phyloP scores from a whole-genome alignment of 2,329 filamentous ascomycete genomes.

The Trichoderma aggressivum region DNA sequence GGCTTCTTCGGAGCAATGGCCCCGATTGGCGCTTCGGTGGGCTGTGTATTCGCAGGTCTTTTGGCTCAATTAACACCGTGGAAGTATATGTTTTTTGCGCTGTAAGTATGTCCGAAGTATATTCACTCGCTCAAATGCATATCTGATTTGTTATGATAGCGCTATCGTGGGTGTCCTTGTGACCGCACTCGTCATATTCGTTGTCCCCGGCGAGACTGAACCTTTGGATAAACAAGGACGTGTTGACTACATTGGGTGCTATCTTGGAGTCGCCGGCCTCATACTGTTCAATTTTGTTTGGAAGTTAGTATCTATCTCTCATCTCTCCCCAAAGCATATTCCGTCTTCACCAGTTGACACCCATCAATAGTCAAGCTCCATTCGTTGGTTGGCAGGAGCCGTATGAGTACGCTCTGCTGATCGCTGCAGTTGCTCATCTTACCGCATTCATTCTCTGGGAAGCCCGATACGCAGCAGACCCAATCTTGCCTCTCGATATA shows the following conservation, averaged over 20 bases:
- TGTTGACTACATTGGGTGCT: neutral
- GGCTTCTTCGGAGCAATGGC: neutral
- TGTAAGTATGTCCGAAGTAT: neutral
- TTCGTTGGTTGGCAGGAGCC: neutral
- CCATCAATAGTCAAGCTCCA: neutral
- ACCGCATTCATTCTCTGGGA: neutral
- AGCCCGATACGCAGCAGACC: neutral
- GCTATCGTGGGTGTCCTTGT: neutral
- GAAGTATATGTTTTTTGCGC: neutral
- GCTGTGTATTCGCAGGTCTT: neutral
- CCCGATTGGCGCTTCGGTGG: neutral
- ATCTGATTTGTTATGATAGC: neutral
- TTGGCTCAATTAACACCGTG: neutral
- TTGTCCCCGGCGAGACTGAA: neutral
- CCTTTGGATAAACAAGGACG: neutral
- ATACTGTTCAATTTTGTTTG: neutral
- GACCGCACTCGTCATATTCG: neutral
- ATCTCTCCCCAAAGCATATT: neutral
- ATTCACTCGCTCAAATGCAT: neutral
- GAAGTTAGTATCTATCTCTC: neutral
- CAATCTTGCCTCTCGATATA: neutral
- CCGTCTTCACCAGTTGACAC: neutral
- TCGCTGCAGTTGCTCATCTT: neutral
- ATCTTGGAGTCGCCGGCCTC: neutral
- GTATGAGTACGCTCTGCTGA: neutral